These are phyloP conservation scores for Cryptosporidium sp. DNA, from an alignment of 169 alveolate genomes.

Conservation along the genomic window DNA sequence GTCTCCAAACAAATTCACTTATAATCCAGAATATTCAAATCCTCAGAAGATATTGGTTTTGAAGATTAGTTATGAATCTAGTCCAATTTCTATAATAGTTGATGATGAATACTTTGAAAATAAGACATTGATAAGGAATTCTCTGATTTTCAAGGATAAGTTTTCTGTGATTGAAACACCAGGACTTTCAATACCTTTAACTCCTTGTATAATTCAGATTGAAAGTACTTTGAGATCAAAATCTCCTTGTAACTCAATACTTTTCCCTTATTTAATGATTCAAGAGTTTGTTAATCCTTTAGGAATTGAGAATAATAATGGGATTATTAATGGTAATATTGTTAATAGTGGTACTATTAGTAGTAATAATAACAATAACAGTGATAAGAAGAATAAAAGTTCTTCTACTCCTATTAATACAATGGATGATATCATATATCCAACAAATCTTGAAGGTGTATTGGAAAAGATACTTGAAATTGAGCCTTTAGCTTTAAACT, in stretches of 20 bases:
- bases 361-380: too few species aligned
- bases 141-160: constrained; percentile 36
- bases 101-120: constrained; percentile 1
- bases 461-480: neutral
- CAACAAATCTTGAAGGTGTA: neutral
- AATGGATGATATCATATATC: constrained; percentile 22
- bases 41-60: constrained; percentile 40
- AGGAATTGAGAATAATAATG: neutral
- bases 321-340: too few species aligned
- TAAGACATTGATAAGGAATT: constrained; percentile 20
- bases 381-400: neutral
- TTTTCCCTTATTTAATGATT: constrained; percentile 47
- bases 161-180: constrained; percentile 15
- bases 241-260: constrained; percentile 11
- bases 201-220: constrained; percentile 35
- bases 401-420: constrained; percentile 4
- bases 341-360: too few species aligned
- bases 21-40: constrained; percentile 19
- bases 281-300: constrained; percentile 62
- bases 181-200: constrained; percentile 29
- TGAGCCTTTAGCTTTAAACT: constrained; percentile 33
- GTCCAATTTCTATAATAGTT: neutral
- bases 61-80: constrained; percentile 11
- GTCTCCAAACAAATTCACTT: neutral
- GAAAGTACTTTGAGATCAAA: constrained; percentile 3